Base-by-base conservation (phyloP, 768 basidiomycete genomes). In the Collybia nuda region DNA sequence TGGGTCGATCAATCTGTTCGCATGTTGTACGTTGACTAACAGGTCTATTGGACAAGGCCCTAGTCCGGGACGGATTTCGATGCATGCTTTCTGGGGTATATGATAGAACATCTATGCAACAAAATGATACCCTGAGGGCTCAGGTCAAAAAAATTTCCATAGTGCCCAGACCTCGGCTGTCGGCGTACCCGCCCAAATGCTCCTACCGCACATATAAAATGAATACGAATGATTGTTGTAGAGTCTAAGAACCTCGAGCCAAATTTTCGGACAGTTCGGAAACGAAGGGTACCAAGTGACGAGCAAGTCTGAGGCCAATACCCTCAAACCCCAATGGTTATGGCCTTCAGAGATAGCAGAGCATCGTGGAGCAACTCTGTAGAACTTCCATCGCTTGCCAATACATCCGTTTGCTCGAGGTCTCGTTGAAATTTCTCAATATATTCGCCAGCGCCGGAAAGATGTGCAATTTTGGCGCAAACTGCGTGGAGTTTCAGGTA, bases 381-480 rank as follows among this genome's bases (percentile, higher is more conserved):
- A 44, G 23, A 44, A 15, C 24, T 29, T 15, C 48, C 48, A 15
- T 41, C 48, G 19, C 40, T 40, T 24, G 48, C 37, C 26, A 49
- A 22, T 40, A 47, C 6, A 14, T 36, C 24, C 35, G 38, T 53
- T 23, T 40, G 50, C 23, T 62, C 56, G 35, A 63, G 43, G 48
- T 70, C 63, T 18, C 51, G 32, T 15, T 54, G 41, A 17, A 70
- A 35, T 28, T 53, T 63, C 24, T 38, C 43, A n/a, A 44, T 28
- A 29, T 44, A 44, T 3, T 32, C 26, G 26, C 42, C 23, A 17
- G 42, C 42, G 22, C 42, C 42, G 18, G 43, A 44, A 18, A 29
- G 9, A 29, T 32, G n/a, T 24, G 42, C 43, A 23, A 44, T 7
- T 7, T 18, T 26, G 28, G 43, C 26, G 43, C 43, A 44, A 18